Percentiles rank a stretch among this genome's conserved stretches.
Conservation (phyloP, 441 rosid genomes). For the Erysimum pusillum region DNA sequence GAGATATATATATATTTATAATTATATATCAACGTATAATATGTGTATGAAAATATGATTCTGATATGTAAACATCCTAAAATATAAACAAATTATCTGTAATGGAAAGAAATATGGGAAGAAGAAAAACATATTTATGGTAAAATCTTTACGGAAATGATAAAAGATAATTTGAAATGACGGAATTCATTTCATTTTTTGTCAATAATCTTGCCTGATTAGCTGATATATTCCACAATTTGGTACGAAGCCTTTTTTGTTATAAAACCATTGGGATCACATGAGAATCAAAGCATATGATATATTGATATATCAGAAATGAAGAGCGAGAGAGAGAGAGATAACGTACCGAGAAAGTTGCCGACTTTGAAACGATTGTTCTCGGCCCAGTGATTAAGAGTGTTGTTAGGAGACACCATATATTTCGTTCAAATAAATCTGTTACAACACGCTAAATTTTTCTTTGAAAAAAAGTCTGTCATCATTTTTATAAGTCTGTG, state of each 20-base stretch:
- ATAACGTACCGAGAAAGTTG: constrained; percentile 52
- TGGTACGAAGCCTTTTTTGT: not conserved
- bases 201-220: not conserved
- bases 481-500: no score
- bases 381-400: constrained; percentile 59
- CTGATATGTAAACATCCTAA: not conserved
- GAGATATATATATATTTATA: no score
- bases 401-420: constrained; percentile 45
- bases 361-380: constrained; percentile 55
- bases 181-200: not conserved
- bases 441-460: no score
- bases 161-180: not conserved
- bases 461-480: no score
- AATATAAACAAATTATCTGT: not conserved
- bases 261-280: not conserved
- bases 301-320: constrained; percentile 1
- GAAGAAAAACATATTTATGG: no score
- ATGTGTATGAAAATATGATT: not conserved
- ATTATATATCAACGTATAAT: no score
- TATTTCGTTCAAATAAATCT: no score
- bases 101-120: no score
- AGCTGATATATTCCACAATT: not conserved
- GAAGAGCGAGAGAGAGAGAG: not conserved
- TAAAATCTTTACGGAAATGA: no score
- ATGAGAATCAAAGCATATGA: not conserved